Base-by-base conservation (phyloP, 139 green algal species). In the Chlamydomonas asymmetrica region DNA sequence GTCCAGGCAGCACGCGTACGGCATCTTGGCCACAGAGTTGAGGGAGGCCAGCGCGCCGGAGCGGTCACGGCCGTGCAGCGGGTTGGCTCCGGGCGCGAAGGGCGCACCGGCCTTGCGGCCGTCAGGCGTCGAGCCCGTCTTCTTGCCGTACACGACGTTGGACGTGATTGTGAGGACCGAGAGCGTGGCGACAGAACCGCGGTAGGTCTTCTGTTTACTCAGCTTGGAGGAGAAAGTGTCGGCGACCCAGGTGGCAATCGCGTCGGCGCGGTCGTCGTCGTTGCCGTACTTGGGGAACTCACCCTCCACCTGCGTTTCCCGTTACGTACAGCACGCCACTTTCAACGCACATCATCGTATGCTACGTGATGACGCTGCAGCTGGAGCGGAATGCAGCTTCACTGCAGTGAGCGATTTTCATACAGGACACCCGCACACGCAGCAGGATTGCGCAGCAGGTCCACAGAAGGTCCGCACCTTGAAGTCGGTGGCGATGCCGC, bases 251-350 rank as follows among this genome's bases (percentile, higher is more conserved):
- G 76, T 68, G 7, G 90, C 90, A 3, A 95, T 80, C 13, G 4
- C 50, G 49, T 95, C 90, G 5, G 88, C 90, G 22, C 60, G 54
- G 41, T 91, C 84, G 60, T 92, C 82, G 63, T 95, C 88, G 63
- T 95, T 95, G 85, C 90, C 90, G 70, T 90, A 95, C 63, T 85
- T 92, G 63, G 90, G 90, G 80, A 88, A 94, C 25, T 39, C 43
- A 31, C 66, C 69, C 6, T 73, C 70, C 7, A 81, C n/a, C n/a
- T n/a, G n/a, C n/a, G n/a, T n/a, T n/a, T n/a, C n/a, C n/a, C n/a
- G n/a, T n/a, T n/a, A n/a, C n/a, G n/a, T n/a, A n/a, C n/a, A n/a
- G n/a, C n/a, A n/a, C n/a, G n/a, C n/a, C n/a, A n/a, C n/a, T n/a
- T n/a, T n/a, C n/a, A n/a, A n/a, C n/a, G n/a, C n/a, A n/a, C n/a